Evolutionary conservation across 768 basidiomycete genomes (phyloP).

Genomic region (Paxillus ammoniavirescens): DNA sequence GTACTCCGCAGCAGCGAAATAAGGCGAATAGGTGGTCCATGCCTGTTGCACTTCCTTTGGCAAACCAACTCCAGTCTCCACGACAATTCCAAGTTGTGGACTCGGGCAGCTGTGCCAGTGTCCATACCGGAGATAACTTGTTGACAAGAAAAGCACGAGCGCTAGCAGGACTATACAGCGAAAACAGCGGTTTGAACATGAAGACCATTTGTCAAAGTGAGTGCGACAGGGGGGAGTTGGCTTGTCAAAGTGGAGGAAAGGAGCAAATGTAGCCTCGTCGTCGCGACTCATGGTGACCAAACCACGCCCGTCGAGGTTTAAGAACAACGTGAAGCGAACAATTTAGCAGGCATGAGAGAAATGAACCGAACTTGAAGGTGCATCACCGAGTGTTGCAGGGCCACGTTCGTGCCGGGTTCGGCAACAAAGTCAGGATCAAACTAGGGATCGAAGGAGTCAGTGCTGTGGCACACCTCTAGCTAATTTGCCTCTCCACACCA

Average conservation of each 20-base stretch:
- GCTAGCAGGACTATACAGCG: constrained; percentile 5
- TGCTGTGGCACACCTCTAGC: no score
- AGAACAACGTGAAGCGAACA: constrained; percentile 7
- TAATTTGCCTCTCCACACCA: no score
- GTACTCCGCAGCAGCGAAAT: constrained; percentile 48
- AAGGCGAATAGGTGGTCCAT: constrained; percentile 68
- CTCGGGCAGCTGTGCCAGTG: constrained; percentile 4
- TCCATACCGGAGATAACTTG: constrained; percentile 12
- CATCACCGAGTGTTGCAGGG: no score
- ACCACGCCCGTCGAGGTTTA: not conserved
- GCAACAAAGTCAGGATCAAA: no score
- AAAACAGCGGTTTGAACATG: constrained; percentile 3
- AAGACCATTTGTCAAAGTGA: not conserved
- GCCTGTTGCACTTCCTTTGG: constrained; percentile 29
- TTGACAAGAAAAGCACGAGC: constrained; percentile 15
- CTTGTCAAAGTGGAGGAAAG: constrained; percentile 7
- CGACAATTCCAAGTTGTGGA: not conserved
- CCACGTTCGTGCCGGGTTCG: no score
- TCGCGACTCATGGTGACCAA: not conserved
- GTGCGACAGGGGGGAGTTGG: not conserved
- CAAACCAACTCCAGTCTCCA: constrained; percentile 1
- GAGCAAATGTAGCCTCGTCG: constrained; percentile 6
- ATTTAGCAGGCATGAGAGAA: not conserved
- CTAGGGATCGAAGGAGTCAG: no score
- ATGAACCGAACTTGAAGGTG: not conserved